Percentiles rank a stretch among this genome's conserved stretches.
These are phyloP conservation scores for Eucalyptus polybractea DNA, from an alignment of 345 rosid genomes.

Conservation along the genomic window DNA sequence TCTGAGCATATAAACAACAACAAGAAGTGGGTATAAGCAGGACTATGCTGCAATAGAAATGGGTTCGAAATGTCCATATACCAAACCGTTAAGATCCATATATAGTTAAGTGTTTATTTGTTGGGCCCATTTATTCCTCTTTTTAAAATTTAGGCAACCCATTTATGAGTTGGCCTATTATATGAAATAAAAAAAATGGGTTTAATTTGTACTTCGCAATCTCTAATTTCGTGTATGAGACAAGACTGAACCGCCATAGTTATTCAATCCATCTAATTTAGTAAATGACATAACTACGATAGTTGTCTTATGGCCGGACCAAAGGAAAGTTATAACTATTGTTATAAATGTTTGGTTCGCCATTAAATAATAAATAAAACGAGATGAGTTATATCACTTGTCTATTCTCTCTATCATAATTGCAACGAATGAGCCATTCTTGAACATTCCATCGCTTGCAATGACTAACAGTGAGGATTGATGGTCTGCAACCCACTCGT, in stretches of 20 bases:
- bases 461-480: background rate
- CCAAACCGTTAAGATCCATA: background rate
- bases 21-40: background rate
- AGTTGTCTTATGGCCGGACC: background rate
- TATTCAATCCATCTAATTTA: background rate
- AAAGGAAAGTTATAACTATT: no score
- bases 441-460: background rate
- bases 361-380: no score
- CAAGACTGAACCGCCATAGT: background rate
- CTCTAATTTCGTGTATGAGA: background rate
- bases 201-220: background rate
- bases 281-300: background rate
- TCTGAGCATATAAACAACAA: background rate
- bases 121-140: background rate
- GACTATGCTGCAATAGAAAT: background rate
- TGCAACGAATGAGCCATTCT: background rate
- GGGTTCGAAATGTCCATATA: background rate
- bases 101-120: background rate
- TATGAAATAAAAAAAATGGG: background rate
- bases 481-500: background rate
- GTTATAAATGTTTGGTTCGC: background rate
- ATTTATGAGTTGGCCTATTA: background rate
- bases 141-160: background rate
- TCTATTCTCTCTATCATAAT: background rate
- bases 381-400: background rate